phyloP scores from a whole-genome alignment of 164 flowering plant genomes.

The Magnolia officinalis region DNA sequence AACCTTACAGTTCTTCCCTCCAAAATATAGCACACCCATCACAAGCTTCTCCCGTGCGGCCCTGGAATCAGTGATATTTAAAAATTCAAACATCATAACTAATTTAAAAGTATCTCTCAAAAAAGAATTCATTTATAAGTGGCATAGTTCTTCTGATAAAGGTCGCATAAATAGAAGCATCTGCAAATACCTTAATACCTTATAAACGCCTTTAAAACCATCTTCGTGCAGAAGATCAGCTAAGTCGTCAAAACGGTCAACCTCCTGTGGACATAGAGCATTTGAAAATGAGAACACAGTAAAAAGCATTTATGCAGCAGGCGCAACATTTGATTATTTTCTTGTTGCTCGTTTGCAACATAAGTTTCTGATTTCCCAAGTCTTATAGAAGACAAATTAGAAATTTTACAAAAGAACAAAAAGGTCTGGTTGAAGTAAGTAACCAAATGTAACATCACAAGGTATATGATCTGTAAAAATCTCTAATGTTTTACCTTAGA shows the following conservation, averaged over 20 bases:
- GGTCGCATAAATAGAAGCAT: neutral
- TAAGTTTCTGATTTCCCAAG: no score
- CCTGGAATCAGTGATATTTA: constrained; percentile 32
- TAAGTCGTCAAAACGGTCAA: constrained; percentile 71
- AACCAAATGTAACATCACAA: neutral
- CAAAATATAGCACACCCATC: constrained; percentile 97
- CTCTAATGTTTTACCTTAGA: no score
- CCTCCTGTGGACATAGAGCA: constrained; percentile 49
- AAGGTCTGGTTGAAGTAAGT: no score
- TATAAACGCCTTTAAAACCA: constrained; percentile 72
- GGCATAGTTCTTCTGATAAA: neutral
- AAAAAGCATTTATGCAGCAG: neutral
- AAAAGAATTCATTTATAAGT: neutral
- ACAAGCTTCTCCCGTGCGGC: constrained; percentile 78
- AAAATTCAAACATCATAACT: neutral
- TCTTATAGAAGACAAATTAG: no score
- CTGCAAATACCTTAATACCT: constrained; percentile 67
- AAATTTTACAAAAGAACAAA: neutral
- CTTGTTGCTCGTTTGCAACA: neutral
- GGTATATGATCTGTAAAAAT: neutral
- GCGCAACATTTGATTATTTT: neutral
- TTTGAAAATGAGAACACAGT: neutral
- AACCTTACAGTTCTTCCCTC: constrained; percentile 61
- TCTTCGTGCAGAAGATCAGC: constrained; percentile 41
- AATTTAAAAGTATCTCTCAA: neutral